Evolutionary conservation across 208 protist genomes (phyloP).

Genomic region (Lotmaria passim): DNA sequence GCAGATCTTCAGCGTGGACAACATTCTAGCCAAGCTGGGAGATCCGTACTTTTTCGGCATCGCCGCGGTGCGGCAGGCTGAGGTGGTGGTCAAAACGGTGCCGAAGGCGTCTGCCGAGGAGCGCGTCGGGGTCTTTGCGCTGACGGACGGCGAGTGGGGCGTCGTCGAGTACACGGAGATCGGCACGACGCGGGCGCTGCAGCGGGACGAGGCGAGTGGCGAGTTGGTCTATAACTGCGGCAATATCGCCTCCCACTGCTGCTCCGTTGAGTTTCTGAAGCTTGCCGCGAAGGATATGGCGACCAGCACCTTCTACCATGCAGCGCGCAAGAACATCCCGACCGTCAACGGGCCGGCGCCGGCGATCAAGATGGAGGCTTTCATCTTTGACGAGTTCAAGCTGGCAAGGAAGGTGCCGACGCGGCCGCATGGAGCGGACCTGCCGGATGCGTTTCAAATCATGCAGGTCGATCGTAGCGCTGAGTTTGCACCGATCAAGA

Average conservation of each 20-base stretch:
- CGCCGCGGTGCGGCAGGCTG: constrained; percentile 43
- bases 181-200: constrained; percentile 59
- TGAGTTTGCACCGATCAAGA: constrained; percentile 98
- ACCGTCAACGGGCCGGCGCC: constrained; percentile 53
- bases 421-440: constrained; percentile 1
- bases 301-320: constrained; percentile 85
- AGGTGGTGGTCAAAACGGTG: constrained; percentile 95
- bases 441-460: constrained; percentile 64
- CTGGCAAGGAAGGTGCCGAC: constrained; percentile 52
- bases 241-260: constrained; percentile 98
- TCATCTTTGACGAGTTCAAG: constrained; percentile 98
- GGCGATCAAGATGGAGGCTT: constrained; percentile 97
- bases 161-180: constrained; percentile 99
- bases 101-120: constrained; percentile 87
- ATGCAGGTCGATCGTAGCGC: constrained; percentile 86
- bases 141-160: constrained; percentile 71
- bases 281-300: constrained; percentile 57
- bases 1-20: constrained; percentile 98
- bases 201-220: constrained; percentile 66
- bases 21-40: constrained; percentile 93
- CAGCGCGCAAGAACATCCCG: constrained; percentile 96
- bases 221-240: constrained; percentile 92
- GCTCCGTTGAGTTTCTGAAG: constrained; percentile 79
- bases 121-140: constrained; percentile 96
- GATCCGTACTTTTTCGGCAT: constrained; percentile 97